Base-by-base conservation (phyloP, 345 rosid species). In the Turnera subulata region DNA sequence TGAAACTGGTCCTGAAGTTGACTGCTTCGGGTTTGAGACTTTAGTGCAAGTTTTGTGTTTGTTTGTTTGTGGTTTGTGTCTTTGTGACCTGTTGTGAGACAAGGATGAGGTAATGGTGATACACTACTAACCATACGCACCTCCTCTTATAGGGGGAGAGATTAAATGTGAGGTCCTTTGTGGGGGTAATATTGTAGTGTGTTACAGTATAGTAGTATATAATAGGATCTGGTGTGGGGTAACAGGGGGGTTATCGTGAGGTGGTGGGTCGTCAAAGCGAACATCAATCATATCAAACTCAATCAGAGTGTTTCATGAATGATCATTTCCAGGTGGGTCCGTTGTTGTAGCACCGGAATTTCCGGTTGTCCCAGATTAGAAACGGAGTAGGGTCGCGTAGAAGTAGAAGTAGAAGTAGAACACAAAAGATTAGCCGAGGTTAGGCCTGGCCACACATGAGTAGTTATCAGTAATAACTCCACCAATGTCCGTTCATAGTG, bases 21-120 rank as follows among this genome's bases (percentile, higher is more conserved):
- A 67, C 76, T 21, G 61, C 40, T 32, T 26, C 35, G 54, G 49
- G 46, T 58, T 47, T 66, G 57, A 68, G 70, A 18, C 46, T 71
- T 56, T 42, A 61, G 78, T 0, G 35, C 4, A 8, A 29, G 5
- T 29, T 29, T 29, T 29, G 35, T 22, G 18, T 45, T 9, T n/a
- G 18, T 39, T 43, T 12, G 1, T 3, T 23, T 1, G 8, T 11
- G 24, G 24, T 21, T 48, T 29, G 35, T 3, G 19, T 45, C 4
- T n/a, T n/a, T n/a, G n/a, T n/a, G n/a, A n/a, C n/a, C n/a, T n/a
- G n/a, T n/a, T n/a, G n/a, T n/a, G n/a, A n/a, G n/a, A n/a, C n/a
- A n/a, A n/a, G n/a, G n/a, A n/a, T n/a, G n/a, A n/a, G n/a, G n/a
- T n/a, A n/a, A n/a, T n/a, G n/a, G n/a, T n/a, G n/a, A n/a, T n/a